A percentile compares a stretch with the other conserved stretches of the same genome.
phyloP scores from a whole-genome alignment of 2,329 filamentous ascomycete genomes.

The Aspergillus cejpii region DNA sequence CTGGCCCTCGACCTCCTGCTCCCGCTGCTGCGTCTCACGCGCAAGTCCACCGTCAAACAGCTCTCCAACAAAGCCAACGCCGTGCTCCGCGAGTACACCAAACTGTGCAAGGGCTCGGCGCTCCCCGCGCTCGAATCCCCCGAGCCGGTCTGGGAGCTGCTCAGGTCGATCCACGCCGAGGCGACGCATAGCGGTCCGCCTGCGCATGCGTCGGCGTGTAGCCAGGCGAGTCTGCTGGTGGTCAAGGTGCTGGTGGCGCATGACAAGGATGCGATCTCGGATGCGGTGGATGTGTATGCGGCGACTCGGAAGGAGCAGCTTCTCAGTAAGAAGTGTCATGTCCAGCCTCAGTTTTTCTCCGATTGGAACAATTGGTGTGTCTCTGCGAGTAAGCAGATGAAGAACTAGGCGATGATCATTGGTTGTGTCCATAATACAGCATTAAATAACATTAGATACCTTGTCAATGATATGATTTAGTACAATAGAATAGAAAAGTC shows the following conservation, averaged over 20 bases:
- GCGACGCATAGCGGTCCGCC: constrained; percentile 52
- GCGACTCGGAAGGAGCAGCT: constrained; percentile 56
- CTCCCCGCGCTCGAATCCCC: constrained; percentile 38
- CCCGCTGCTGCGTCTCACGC: constrained; percentile 68
- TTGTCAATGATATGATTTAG: background rate
- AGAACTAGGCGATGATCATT: constrained; percentile 20
- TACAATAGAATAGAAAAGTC: background rate
- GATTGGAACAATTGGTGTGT: constrained; percentile 70
- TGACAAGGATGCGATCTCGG: constrained; percentile 48
- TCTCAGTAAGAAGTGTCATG: constrained; percentile 49
- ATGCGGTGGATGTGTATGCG: constrained; percentile 59
- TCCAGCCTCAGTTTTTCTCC: constrained; percentile 60
- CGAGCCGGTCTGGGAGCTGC: constrained; percentile 49
- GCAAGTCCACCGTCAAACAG: constrained; percentile 69
- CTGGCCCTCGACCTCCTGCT: constrained; percentile 64
- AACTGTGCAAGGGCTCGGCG: constrained; percentile 50
- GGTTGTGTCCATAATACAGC: background rate
- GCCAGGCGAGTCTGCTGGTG: constrained; percentile 47
- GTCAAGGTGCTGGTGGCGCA: constrained; percentile 41
- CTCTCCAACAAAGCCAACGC: constrained; percentile 65
- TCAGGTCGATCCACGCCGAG: constrained; percentile 64
- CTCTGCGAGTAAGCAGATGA: constrained; percentile 39
- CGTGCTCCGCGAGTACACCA: constrained; percentile 67
- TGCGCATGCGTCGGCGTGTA: constrained; percentile 67
- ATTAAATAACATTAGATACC: background rate